Percentiles rank a stretch among this genome's conserved stretches.
Conservation (phyloP, 2,329 filamentous ascomycete species). For the Phialophora macrospora region DNA sequence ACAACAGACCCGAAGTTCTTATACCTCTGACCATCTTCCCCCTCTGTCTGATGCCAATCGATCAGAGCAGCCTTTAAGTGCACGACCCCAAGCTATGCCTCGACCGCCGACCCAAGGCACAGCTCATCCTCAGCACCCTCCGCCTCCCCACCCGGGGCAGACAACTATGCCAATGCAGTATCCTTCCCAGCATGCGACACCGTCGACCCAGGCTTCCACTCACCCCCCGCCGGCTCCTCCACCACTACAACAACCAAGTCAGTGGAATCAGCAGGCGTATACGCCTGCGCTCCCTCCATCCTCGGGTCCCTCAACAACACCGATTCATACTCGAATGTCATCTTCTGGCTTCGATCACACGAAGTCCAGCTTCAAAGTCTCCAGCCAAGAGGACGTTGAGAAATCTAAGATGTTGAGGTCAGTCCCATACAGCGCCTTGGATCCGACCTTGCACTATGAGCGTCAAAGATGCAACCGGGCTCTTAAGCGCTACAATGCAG, state of each 20-base stretch:
- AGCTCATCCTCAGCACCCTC: slow-evolving; percentile 18
- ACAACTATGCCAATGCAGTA: slow-evolving; percentile 3
- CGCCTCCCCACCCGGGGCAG: slow-evolving; percentile 11
- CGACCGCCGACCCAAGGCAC: slow-evolving; percentile 31
- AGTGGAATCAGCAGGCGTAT: slow-evolving; percentile 3
- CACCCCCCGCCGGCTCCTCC: not conserved
- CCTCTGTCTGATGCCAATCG: slow-evolving; percentile 35
- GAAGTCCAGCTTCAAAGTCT: slow-evolving; percentile 29
- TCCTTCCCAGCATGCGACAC: not conserved
- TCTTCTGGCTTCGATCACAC: slow-evolving; percentile 25
- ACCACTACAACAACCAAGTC: not conserved
- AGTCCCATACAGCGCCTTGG: slow-evolving; percentile 77
- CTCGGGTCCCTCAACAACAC: not conserved
- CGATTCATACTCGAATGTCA: slow-evolving; percentile 16
- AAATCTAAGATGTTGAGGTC: slow-evolving; percentile 90
- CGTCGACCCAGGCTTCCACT: not conserved
- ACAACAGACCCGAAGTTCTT: slow-evolving; percentile 29
- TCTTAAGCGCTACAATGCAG: slow-evolving; percentile 85
- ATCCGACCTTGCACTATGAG: slow-evolving; percentile 77
- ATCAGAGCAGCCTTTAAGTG: slow-evolving; percentile 25
- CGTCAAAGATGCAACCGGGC: slow-evolving; percentile 82
- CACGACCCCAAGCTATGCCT: slow-evolving; percentile 32
- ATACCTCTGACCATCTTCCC: slow-evolving; percentile 35
- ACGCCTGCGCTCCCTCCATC: not conserved
- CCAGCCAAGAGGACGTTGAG: slow-evolving; percentile 62